Evolutionary conservation across 2,329 filamentous ascomycete species (phyloP).

Genomic region (Alternaria consortialis): DNA sequence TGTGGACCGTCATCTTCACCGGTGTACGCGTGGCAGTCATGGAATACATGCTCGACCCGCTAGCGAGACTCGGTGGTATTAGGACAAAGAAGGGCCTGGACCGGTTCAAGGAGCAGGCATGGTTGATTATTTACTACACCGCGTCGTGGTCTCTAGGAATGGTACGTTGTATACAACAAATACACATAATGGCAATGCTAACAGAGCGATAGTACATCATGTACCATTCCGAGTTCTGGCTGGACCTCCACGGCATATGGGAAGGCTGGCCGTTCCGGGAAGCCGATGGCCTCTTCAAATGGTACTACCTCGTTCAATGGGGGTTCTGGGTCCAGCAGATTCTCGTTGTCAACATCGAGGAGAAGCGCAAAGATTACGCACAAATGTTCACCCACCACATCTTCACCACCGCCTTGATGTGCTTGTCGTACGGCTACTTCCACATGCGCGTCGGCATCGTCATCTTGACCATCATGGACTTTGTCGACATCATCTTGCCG

Average conservation of each 20-base stretch:
- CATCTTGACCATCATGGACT: conserved; percentile 91
- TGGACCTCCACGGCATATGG: conserved; percentile 83
- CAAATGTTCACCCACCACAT: conserved; percentile 97
- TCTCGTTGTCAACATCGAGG: conserved; percentile 92
- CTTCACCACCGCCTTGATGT: conserved; percentile 83
- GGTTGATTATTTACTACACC: conserved; percentile 84
- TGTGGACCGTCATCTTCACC: conserved; percentile 85
- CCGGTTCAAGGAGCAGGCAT: conserved; percentile 93
- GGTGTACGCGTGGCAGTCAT: conserved; percentile 84
- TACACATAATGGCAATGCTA: conserved; percentile 14
- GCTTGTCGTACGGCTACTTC: conserved; percentile 84
- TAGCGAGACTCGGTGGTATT: conserved; percentile 77
- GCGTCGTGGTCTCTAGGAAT: conserved; percentile 85
- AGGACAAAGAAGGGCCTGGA: conserved; percentile 77
- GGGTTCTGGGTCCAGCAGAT: conserved; percentile 96
- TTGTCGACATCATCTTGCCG: conserved; percentile 87
- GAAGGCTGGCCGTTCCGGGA: conserved; percentile 83
- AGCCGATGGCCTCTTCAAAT: conserved; percentile 77
- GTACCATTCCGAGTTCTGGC: conserved; percentile 77
- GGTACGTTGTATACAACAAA: conserved; percentile 59
- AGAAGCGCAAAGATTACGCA: conserved; percentile 90
- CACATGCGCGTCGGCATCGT: conserved; percentile 88
- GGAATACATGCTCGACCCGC: conserved; percentile 84
- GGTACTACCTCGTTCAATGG: conserved; percentile 89
- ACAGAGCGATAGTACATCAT: conserved; percentile 73